Evolutionary conservation across 1,284 basidiomycete genomes (phyloP).

Genomic region (Melanopsichium pennsylvanicum): DNA sequence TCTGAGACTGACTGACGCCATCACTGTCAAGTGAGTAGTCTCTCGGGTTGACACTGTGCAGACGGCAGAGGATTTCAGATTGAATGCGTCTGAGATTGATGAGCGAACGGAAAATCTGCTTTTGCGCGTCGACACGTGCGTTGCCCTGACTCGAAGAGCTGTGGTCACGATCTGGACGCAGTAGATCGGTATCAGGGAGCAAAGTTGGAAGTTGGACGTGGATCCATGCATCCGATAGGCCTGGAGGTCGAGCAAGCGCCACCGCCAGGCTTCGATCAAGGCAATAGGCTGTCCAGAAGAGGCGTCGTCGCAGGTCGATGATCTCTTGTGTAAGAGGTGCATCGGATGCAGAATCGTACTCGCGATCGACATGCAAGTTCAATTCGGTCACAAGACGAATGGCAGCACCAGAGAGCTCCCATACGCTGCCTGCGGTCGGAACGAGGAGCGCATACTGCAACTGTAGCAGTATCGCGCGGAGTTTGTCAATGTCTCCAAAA

Average conservation of each 20-base stretch:
- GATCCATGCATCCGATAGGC: constrained; percentile 46
- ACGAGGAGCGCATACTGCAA: constrained; percentile 38
- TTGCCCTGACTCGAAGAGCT: background rate
- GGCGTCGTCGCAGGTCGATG: constrained; percentile 31
- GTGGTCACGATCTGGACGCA: constrained; percentile 11
- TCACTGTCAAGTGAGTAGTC: constrained; percentile 46
- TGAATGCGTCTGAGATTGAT: constrained; percentile 39
- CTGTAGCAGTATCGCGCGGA: constrained; percentile 33
- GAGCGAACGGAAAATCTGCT: constrained; percentile 37
- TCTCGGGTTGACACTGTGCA: constrained; percentile 46
- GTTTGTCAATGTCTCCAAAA: constrained; percentile 30
- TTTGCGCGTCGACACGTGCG: constrained; percentile 10
- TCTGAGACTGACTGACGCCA: constrained; percentile 24
- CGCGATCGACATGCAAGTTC: constrained; percentile 40
- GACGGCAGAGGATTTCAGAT: constrained; percentile 41
- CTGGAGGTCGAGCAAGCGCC: constrained; percentile 36
- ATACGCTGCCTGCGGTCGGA: constrained; percentile 36
- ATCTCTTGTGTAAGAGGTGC: constrained; percentile 14
- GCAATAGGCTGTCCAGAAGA: constrained; percentile 50
- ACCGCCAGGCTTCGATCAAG: constrained; percentile 38
- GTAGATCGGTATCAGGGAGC: constrained; percentile 19
- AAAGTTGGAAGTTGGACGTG: constrained; percentile 39
- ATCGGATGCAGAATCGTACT: constrained; percentile 33
- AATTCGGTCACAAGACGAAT: constrained; percentile 44
- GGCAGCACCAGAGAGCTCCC: constrained; percentile 41